Conservation (phyloP, 78 protist species). For the Protostelium mycophagum region DNA sequence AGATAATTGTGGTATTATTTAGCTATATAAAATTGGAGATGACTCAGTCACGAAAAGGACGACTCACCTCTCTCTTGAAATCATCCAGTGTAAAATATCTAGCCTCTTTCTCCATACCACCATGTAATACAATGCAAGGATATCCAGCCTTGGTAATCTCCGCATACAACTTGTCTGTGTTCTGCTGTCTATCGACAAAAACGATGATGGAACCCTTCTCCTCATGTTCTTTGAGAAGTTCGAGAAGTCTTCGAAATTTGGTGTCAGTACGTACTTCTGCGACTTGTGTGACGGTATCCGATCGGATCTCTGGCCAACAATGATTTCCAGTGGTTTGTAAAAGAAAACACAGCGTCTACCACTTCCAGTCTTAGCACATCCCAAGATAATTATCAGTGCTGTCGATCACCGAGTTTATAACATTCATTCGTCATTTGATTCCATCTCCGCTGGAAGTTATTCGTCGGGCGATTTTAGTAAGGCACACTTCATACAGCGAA, state of each 20-base stretch:
- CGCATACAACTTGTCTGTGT: slow-evolving; percentile 74
- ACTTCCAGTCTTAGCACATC: slow-evolving; percentile 81
- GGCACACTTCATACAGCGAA: too few relatives aligned
- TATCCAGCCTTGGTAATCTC: slow-evolving; percentile 45
- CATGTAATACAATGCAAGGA: slow-evolving; percentile 86
- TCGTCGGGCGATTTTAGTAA: too few relatives aligned
- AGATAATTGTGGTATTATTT: too few relatives aligned
- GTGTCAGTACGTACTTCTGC: slow-evolving; percentile 73
- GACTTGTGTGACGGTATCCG: slow-evolving; percentile 74
- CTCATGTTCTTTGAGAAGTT: slow-evolving; percentile 48
- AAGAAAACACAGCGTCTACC: slow-evolving; percentile 96
- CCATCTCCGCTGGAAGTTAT: too few relatives aligned
- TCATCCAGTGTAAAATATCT: slow-evolving; percentile 85
- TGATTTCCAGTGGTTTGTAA: slow-evolving; percentile 81
- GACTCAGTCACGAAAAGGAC: too few relatives aligned
- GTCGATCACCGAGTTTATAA: too few relatives aligned
- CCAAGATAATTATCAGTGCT: too few relatives aligned
- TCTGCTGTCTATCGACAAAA: slow-evolving; percentile 86
- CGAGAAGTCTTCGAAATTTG: slow-evolving; percentile 47
- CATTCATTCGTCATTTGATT: too few relatives aligned
- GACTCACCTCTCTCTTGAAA: slow-evolving; percentile 79
- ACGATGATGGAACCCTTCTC: slow-evolving; percentile 73
- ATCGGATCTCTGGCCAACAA: slow-evolving; percentile 89
- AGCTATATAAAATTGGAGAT: too few relatives aligned
- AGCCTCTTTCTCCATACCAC: slow-evolving; percentile 93